Evolutionary conservation across 164 flowering plant genomes (phyloP).

Genomic region (Buxus sempervirens): DNA sequence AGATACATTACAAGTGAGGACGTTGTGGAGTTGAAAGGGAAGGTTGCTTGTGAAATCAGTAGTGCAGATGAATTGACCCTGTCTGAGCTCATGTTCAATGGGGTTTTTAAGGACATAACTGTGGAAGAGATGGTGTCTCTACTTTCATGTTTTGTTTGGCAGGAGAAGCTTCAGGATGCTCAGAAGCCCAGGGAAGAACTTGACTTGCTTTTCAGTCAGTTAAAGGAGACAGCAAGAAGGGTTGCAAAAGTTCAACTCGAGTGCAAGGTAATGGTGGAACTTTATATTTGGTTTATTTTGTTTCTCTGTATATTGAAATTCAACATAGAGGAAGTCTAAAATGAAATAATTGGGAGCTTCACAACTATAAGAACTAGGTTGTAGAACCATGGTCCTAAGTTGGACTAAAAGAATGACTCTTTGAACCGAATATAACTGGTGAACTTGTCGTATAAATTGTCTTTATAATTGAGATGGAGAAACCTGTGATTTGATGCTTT

Average conservation of each 20-base stretch:
- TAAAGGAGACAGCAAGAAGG: conserved; percentile 86
- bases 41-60: conserved; percentile 95
- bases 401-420: background rate
- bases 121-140: conserved; percentile 94
- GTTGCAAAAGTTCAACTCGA: conserved; percentile 91
- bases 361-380: background rate
- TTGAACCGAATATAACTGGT: background rate
- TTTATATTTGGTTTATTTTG: background rate
- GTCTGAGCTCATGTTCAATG: conserved; percentile 91
- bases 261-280: conserved; percentile 60
- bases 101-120: conserved; percentile 73
- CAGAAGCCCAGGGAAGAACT: conserved; percentile 92
- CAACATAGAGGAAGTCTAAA: background rate
- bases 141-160: conserved; percentile 98
- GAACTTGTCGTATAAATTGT: background rate
- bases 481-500: conserved; percentile 3
- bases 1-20: conserved; percentile 82
- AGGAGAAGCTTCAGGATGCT: conserved; percentile 88
- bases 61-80: conserved; percentile 96
- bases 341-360: background rate
- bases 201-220: conserved; percentile 69
- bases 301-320: background rate
- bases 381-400: background rate
- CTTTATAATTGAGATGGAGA: background rate
- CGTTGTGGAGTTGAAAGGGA: conserved; percentile 93